Percentiles rank a stretch among this genome's conserved stretches.
These are phyloP conservation scores for Monilinia vaccinii-corymbosi DNA, from an alignment of 2,329 filamentous ascomycete genomes.

Conservation along the genomic window DNA sequence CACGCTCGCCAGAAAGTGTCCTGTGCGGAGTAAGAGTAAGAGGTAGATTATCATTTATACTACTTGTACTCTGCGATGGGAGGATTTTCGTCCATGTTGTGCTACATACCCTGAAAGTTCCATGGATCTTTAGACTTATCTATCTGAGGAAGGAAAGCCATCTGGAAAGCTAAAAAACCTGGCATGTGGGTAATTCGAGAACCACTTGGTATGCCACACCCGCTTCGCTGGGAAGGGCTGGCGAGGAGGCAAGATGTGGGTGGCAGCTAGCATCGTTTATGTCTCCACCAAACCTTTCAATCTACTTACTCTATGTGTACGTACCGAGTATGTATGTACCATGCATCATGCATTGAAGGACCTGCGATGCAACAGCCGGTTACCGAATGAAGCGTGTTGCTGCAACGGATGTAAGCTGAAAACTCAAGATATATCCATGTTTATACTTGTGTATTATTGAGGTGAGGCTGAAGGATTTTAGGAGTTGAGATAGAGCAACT, in stretches of 20 bases:
- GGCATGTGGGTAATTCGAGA: not conserved
- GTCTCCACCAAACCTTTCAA: not conserved
- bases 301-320: not conserved
- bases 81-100: no score
- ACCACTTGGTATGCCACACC: conserved; percentile 1
- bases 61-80: no score
- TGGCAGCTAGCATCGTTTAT: conserved; percentile 1
- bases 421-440: not conserved
- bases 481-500: not conserved
- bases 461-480: not conserved
- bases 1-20: not conserved
- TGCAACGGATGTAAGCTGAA: not conserved
- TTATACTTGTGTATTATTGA: not conserved
- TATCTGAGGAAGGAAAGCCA: not conserved
- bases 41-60: not conserved
- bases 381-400: conserved; percentile 2
- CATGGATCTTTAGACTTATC: not conserved
- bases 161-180: not conserved
- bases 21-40: not conserved
- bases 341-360: not conserved
- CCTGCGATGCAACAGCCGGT: not conserved
- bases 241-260: not conserved
- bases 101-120: not conserved
- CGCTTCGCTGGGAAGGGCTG: conserved; percentile 1
- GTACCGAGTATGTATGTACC: not conserved